Percentiles rank a stretch among this genome's conserved stretches.
phyloP scores from a whole-genome alignment of 164 flowering plant species.

The Annona squamosa region DNA sequence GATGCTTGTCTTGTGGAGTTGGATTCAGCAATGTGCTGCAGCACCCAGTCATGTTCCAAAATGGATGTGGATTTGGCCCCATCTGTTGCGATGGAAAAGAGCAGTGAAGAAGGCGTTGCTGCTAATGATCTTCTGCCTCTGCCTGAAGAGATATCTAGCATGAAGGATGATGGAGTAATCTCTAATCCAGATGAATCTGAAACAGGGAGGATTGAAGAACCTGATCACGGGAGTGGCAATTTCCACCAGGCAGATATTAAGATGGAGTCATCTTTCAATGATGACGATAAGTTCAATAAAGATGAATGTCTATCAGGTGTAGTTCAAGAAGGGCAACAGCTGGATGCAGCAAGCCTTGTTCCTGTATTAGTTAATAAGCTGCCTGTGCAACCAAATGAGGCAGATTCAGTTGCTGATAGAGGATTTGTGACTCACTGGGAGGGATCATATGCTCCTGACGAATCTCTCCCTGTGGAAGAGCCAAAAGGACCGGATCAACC shows the following conservation, averaged over 20 bases:
- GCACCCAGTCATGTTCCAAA: constrained; percentile 35
- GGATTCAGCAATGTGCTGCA: constrained; percentile 47
- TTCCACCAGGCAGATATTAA: constrained; percentile 6
- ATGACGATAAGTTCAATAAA: constrained; percentile 8
- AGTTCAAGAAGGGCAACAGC: constrained; percentile 1
- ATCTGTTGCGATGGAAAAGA: constrained; percentile 14
- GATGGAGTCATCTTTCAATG: constrained; percentile 12
- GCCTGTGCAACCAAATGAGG: constrained; percentile 2
- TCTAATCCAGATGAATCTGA: constrained; percentile 18
- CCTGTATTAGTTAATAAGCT: neutral
- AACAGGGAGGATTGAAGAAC: constrained; percentile 4
- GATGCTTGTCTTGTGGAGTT: constrained; percentile 58
- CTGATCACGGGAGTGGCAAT: constrained; percentile 8
- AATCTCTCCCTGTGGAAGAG: constrained; percentile 9
- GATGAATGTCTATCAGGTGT: constrained; percentile 3
- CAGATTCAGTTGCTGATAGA: constrained; percentile 1
- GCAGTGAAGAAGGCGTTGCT: constrained; percentile 20
- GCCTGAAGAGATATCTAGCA: constrained; percentile 20
- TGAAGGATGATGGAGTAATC: constrained; percentile 8
- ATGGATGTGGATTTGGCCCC: constrained; percentile 38
- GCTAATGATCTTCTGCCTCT: constrained; percentile 7
- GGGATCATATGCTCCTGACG: neutral
- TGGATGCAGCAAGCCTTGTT: constrained; percentile 2
- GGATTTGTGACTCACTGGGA: constrained; percentile 5
- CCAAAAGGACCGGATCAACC: constrained; percentile 1